Evolutionary conservation across 129 eudicot species (phyloP), one percentile per base, ranked within the genome.

Genomic region (Flaveria ramosissima): DNA sequence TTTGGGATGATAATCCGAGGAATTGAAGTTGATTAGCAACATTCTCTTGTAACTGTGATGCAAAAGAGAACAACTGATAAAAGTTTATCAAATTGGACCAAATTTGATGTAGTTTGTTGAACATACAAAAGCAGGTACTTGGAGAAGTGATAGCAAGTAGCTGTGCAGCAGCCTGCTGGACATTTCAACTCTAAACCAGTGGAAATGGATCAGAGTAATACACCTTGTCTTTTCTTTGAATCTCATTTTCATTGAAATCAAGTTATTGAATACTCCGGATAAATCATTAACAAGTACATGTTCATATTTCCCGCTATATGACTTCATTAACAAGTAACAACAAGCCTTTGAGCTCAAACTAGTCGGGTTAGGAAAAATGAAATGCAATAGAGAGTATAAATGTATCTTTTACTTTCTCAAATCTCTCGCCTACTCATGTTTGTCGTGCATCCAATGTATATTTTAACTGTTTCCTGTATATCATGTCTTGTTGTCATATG

Each of bases 191-290:
- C 56, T 19, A 45, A 78, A 71, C 27, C 77, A 50, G 67, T 53
- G 67, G 73, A 73, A 19, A 80, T 80, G 83, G 83, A 80, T 80
- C 83, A 65, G 61, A 80, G 83, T 80, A 80, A 66, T 26, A 53
- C 8, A 17, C 50, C 61, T 80, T 67, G 4, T 55, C 79, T 53
- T 65, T 60, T 72, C 8, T 46, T 72, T 17, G 2, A 30, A 9
- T 50, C 45, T 20, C 14, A 23, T 45, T 79, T 50, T 10, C 36
- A 56, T 65, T 9, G n/a, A 43, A 43, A 43, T 43, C 12, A 9
- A 43, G 47, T 8, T 9, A 43, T 8, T 43, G 47, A 43, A 43
- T 43, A 43, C 0, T 43, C 9, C 13, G 47, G 12, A 43, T 43
- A 43, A 9, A 9, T 27, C 11, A 13, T 3, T 45, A 45, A 45